Evolutionary conservation across 2,329 filamentous ascomycete species (phyloP).

Genomic region (Mariannaea elegans): DNA sequence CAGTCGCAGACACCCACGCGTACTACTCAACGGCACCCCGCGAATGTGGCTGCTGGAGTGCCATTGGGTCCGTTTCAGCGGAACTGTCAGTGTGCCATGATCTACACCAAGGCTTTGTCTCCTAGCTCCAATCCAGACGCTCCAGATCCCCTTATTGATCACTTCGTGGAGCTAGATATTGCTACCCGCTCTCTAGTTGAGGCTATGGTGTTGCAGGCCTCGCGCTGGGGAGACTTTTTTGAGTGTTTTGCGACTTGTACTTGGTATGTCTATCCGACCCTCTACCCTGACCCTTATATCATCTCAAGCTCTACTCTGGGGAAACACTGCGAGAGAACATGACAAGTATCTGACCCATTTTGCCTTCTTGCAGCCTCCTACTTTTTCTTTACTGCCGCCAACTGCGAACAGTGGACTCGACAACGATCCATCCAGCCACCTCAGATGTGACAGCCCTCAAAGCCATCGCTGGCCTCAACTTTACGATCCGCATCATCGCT

Average conservation of each 20-base stretch:
- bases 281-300: not conserved
- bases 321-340: not conserved
- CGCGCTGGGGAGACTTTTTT: slow-evolving; percentile 47
- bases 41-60: slow-evolving; percentile 39
- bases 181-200: slow-evolving; percentile 44
- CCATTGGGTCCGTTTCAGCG: slow-evolving; percentile 47
- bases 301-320: not conserved
- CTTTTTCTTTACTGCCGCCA: slow-evolving; percentile 47
- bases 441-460: slow-evolving; percentile 45
- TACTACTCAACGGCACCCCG: slow-evolving; percentile 40
- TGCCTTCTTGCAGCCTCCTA: slow-evolving; percentile 35
- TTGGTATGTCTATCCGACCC: slow-evolving; percentile 37
- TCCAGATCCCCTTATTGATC: slow-evolving; percentile 32
- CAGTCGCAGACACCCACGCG: slow-evolving; percentile 34
- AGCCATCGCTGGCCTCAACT: slow-evolving; percentile 49
- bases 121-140: slow-evolving; percentile 31
- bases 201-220: slow-evolving; percentile 45
- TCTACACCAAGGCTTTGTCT: slow-evolving; percentile 43
- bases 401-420: slow-evolving; percentile 39
- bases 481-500: slow-evolving; percentile 47
- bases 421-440: slow-evolving; percentile 31
- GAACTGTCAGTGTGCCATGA: slow-evolving; percentile 47
- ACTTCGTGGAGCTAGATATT: slow-evolving; percentile 46
- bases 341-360: not conserved
- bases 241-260: slow-evolving; percentile 48